Conservation (phyloP, 306 rosid species). For the Vigna mungo region DNA sequence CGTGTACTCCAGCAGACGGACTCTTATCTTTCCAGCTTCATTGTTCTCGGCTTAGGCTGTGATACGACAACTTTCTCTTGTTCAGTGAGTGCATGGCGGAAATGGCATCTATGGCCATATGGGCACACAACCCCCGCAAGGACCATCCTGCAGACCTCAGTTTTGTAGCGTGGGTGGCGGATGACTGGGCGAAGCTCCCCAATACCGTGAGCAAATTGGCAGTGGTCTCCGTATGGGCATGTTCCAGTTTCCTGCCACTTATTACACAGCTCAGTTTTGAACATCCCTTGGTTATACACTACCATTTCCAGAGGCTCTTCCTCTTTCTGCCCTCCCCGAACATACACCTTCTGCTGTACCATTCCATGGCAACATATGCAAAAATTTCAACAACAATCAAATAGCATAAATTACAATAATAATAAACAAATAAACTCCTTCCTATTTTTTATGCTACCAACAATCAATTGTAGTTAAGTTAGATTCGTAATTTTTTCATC, state of each 20-base stretch:
- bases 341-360: constrained; percentile 63
- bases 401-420: not conserved
- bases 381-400: constrained; percentile 29
- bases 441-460: not conserved
- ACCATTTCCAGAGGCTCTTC: constrained; percentile 64
- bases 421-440: not conserved
- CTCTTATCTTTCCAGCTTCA: constrained; percentile 53
- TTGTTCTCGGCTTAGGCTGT: constrained; percentile 51
- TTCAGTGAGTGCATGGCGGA: constrained; percentile 90
- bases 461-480: constrained; percentile 7
- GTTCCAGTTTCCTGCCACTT: constrained; percentile 90
- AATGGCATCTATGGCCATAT: constrained; percentile 94
- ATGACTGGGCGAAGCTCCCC: constrained; percentile 89
- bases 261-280: constrained; percentile 94
- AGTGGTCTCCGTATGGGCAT: constrained; percentile 81
- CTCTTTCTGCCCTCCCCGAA: constrained; percentile 63
- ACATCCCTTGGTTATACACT: constrained; percentile 90
- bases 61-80: constrained; percentile 59
- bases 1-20: constrained; percentile 34
- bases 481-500: no score
- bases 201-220: constrained; percentile 92
- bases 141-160: constrained; percentile 92
- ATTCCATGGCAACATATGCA: constrained; percentile 29
- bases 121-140: constrained; percentile 77
- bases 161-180: constrained; percentile 97